These are phyloP conservation scores for Tricholoma furcatifolium DNA, from an alignment of 768 basidiomycete species.

Conservation along the genomic window DNA sequence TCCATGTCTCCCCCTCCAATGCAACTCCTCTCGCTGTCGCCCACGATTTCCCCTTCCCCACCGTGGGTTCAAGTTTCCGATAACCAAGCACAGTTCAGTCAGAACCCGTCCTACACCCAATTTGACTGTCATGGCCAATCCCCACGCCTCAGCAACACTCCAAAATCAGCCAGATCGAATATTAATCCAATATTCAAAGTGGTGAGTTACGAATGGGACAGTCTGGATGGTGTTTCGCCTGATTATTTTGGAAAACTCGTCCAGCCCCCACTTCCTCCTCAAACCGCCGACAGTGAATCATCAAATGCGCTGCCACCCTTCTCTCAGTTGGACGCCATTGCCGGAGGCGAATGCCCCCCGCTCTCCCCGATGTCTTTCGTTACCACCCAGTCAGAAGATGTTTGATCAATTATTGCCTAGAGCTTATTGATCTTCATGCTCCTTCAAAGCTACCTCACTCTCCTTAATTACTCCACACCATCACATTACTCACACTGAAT, in stretches of 20 bases:
- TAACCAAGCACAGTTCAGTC: conserved; percentile 19
- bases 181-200: conserved; percentile 92
- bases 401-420: conserved; percentile 26
- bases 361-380: conserved; percentile 72
- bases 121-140: conserved; percentile 55
- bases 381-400: conserved; percentile 43
- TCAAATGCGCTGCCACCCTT: conserved; percentile 50
- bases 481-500: conserved; percentile 29
- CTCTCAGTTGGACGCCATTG: conserved; percentile 79
- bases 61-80: conserved; percentile 54
- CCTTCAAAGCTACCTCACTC: conserved; percentile 17
- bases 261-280: conserved; percentile 57
- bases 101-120: conserved; percentile 42
- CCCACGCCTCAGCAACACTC: conserved; percentile 57
- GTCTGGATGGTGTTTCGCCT: conserved; percentile 34
- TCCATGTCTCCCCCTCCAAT: conserved; percentile 75
- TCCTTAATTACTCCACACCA: conserved; percentile 25
- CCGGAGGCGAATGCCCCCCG: conserved; percentile 73
- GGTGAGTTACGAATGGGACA: conserved; percentile 58
- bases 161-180: conserved; percentile 65
- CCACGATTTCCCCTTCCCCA: conserved; percentile 55
- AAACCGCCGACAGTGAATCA: conserved; percentile 29
- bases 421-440: neutral
- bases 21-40: conserved; percentile 71
- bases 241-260: conserved; percentile 28